Evolutionary conservation across 2,329 filamentous ascomycete species (phyloP).

Genomic region (Dactylellina haptotyla): DNA sequence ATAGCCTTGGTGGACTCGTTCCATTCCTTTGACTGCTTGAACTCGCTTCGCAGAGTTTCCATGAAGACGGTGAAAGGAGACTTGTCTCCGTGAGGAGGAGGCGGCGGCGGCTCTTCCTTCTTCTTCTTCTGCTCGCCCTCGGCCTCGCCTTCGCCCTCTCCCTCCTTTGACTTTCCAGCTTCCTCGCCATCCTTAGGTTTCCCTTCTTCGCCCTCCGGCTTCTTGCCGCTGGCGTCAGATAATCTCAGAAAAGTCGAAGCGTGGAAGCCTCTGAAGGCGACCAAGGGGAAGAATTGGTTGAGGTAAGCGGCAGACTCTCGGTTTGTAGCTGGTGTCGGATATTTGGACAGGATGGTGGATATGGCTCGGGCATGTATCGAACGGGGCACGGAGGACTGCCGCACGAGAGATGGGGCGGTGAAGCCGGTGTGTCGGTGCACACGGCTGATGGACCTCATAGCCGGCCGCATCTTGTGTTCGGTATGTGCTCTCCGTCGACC

Average conservation of each 20-base stretch:
- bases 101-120: slow-evolving; percentile 75
- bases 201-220: slow-evolving; percentile 51
- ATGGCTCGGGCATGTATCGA: slow-evolving; percentile 52
- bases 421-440: slow-evolving; percentile 40
- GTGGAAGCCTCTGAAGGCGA: slow-evolving; percentile 52
- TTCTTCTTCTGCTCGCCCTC: slow-evolving; percentile 66
- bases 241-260: slow-evolving; percentile 52
- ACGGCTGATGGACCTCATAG: slow-evolving; percentile 46
- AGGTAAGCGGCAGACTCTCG: slow-evolving; percentile 19
- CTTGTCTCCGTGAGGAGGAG: slow-evolving; percentile 97
- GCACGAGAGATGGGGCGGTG: slow-evolving; percentile 17
- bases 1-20: slow-evolving; percentile 98
- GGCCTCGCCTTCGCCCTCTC: slow-evolving; percentile 63
- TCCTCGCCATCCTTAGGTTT: slow-evolving; percentile 60
- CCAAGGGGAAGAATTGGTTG: slow-evolving; percentile 42
- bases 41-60: slow-evolving; percentile 92
- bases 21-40: slow-evolving; percentile 98
- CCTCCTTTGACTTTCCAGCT: slow-evolving; percentile 64
- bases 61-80: slow-evolving; percentile 98
- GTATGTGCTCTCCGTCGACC: no score
- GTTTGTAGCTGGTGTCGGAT: slow-evolving; percentile 9
- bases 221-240: slow-evolving; percentile 41
- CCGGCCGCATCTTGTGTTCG: slow-evolving; percentile 45
- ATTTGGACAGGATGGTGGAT: slow-evolving; percentile 38
- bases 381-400: slow-evolving; percentile 30